These are phyloP conservation scores for Penicillium verrucosum DNA, from an alignment of 2,329 filamentous ascomycete species.

Conservation along the genomic window DNA sequence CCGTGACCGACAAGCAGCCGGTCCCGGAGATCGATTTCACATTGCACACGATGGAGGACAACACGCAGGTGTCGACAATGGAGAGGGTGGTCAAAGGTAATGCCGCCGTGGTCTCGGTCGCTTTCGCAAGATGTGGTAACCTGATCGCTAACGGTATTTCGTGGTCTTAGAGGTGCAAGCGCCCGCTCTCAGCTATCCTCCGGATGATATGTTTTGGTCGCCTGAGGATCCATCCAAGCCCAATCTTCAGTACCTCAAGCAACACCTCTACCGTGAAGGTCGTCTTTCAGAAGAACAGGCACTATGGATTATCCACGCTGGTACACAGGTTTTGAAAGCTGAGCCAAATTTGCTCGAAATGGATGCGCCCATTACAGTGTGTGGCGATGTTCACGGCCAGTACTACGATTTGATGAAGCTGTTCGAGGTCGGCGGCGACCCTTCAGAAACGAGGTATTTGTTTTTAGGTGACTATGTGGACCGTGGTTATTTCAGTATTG, in stretches of 20 bases:
- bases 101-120: slow-evolving; percentile 4
- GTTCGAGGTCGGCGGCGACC: slow-evolving; percentile 96
- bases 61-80: slow-evolving; percentile 86
- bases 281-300: slow-evolving; percentile 96
- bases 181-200: slow-evolving; percentile 87
- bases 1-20: slow-evolving; percentile 91
- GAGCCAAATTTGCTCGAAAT: slow-evolving; percentile 98
- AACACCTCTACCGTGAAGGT: slow-evolving; percentile 97
- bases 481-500: slow-evolving; percentile 97
- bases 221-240: slow-evolving; percentile 83
- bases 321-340: slow-evolving; percentile 78
- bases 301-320: slow-evolving; percentile 86
- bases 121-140: background rate
- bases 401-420: slow-evolving; percentile 99
- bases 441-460: slow-evolving; percentile 91
- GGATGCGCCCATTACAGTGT: slow-evolving; percentile 98
- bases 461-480: slow-evolving; percentile 98
- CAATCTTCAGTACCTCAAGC: slow-evolving; percentile 90
- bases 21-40: slow-evolving; percentile 98
- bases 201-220: slow-evolving; percentile 91
- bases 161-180: slow-evolving; percentile 80
- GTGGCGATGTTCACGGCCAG: slow-evolving; percentile 96
- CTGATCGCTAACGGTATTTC: slow-evolving; percentile 16
- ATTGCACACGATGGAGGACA: slow-evolving; percentile 97
- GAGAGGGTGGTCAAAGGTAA: slow-evolving; percentile 98